These are phyloP conservation scores for Erythrobasidium hasegawianum DNA, from an alignment of 1,284 basidiomycete species.

Conservation along the genomic window DNA sequence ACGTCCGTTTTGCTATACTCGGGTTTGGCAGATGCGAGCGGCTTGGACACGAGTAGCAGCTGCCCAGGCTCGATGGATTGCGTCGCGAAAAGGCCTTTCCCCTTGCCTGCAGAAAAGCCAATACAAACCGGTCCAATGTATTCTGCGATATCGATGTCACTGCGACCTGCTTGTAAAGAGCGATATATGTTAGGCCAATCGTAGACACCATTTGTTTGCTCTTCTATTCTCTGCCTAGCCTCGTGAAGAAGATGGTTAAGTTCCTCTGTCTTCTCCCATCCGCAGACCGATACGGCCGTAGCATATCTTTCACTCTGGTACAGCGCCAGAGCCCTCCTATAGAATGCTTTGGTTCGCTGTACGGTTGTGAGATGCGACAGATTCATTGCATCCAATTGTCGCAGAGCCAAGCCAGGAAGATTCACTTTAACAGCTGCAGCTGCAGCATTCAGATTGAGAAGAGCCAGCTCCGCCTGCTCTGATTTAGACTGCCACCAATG, in stretches of 20 bases:
- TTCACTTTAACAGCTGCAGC: constrained; percentile 5
- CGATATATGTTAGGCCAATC: constrained; percentile 22
- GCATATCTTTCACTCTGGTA: background rate
- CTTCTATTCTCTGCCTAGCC: background rate
- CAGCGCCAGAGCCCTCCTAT: constrained; percentile 10
- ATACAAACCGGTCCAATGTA: constrained; percentile 19
- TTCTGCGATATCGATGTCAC: constrained; percentile 21
- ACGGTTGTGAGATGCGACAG: background rate
- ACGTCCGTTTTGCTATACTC: background rate
- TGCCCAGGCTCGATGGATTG: constrained; percentile 34
- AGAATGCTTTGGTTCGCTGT: constrained; percentile 7
- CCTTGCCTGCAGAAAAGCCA: constrained; percentile 10
- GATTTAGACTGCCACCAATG: background rate
- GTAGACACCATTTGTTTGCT: constrained; percentile 7
- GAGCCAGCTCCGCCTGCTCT: background rate
- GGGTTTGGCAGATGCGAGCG: constrained; percentile 32
- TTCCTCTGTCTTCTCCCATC: background rate
- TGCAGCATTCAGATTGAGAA: constrained; percentile 8
- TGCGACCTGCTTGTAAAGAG: background rate
- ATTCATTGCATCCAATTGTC: background rate
- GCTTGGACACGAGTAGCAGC: constrained; percentile 37
- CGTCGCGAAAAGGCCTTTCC: constrained; percentile 36
- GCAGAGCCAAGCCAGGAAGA: constrained; percentile 6
- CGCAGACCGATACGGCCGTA: background rate
- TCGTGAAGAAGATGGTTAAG: background rate